Percentiles rank a stretch among this genome's conserved stretches.
Conservation (phyloP, 1,284 basidiomycete species). For the Ganoderma sinense region DNA sequence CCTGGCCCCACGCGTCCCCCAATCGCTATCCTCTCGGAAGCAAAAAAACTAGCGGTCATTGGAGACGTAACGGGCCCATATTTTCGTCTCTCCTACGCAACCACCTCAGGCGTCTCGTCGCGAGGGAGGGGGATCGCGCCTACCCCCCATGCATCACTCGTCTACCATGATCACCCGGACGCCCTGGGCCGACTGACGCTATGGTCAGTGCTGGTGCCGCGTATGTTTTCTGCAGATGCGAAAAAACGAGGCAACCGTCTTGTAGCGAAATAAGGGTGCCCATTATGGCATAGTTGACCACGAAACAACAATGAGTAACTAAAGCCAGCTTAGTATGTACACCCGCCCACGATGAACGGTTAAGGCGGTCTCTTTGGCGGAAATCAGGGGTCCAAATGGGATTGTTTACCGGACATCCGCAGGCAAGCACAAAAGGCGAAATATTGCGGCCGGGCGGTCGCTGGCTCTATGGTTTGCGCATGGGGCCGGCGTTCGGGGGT, state of each 20-base stretch:
- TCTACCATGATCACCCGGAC: neutral
- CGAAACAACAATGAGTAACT: neutral
- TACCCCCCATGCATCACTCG: neutral
- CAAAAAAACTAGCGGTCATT: neutral
- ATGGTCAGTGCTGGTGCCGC: neutral
- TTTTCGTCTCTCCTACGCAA: neutral
- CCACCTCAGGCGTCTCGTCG: neutral
- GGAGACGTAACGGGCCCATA: neutral
- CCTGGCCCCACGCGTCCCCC: neutral
- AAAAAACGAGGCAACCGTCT: constrained; percentile 7
- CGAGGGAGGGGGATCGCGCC: neutral
- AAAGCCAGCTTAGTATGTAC: neutral
- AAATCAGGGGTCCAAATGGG: neutral
- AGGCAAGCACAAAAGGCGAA: neutral
- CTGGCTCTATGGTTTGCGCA: constrained; percentile 5
- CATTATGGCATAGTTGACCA: neutral
- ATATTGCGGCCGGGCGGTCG: neutral
- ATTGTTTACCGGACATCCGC: neutral
- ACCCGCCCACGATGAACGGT: constrained; percentile 3
- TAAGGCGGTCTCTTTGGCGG: neutral
- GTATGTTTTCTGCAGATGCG: neutral
- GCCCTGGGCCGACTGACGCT: neutral
- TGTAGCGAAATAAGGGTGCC: neutral
- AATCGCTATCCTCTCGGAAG: neutral
- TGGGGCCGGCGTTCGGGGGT: neutral